Evolutionary conservation across 352 stramenopile genomes (phyloP), one percentile per base, ranked within the genome.

Genomic region (Globisporangium okanoganense): DNA sequence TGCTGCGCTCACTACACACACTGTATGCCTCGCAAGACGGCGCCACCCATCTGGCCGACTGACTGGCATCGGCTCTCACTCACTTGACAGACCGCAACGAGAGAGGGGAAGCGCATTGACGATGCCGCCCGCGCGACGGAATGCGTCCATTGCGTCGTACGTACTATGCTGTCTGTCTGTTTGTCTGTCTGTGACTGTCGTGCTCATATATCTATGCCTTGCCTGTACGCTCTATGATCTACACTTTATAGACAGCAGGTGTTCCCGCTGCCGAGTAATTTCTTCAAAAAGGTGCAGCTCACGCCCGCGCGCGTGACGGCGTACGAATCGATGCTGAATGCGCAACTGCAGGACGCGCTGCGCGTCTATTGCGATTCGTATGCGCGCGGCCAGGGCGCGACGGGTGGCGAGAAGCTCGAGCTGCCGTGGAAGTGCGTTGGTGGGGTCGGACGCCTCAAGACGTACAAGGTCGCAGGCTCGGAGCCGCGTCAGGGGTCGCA

Each of bases 301-400:
- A 67, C 69, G 3, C 58, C 38, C 0, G 60, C 61, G 10, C 69
- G 78, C 53, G 56, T 60, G 6, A 27, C 52, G 24, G 56, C 43
- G 43, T 70, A 83, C 13, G 76, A 85, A 41, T 35, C 18, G 12
- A 75, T 72, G 67, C 75, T 83, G 65, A 67, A 70, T 27, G 65
- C 72, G 47, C 76, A 83, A 35, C 67, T 85, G 49, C 70, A 79
- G 41, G 70, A 78, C 25, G 74, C 76, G 2, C 45, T 85, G 44
- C 65, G 68, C 22, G 72, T 69, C 2, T 75, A 74, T 35, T 56
- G 53, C 16, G 54, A 45, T 0, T 67, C 73, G 22, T 68, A 68
- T 22, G 61, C 61, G 20, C 40, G 44, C n/a, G 60, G 65, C 2
- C 45, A 54, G 9, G 52, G 60, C 1, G 29, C 48, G 1, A 67